Evolutionary conservation across 2,329 filamentous ascomycete genomes (phyloP).

Genomic region (Aspergillus ochraceoroseus): DNA sequence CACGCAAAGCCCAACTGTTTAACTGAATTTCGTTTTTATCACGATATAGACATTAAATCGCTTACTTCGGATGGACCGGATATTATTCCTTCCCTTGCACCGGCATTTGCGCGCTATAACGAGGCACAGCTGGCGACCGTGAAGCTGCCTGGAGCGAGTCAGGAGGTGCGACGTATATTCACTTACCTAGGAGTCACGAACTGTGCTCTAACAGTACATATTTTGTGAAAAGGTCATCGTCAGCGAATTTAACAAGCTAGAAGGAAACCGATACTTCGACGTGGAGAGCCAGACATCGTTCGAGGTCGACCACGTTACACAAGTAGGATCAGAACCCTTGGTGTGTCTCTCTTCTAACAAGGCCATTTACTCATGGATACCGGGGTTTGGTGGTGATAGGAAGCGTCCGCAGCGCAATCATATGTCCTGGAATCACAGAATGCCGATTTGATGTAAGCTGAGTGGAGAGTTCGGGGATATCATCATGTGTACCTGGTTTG

Average conservation of each 20-base stretch:
- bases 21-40: slow-evolving; percentile 19
- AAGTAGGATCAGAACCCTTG: slow-evolving; percentile 47
- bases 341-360: too few relatives aligned
- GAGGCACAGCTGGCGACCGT: slow-evolving; percentile 87
- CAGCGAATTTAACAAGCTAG: slow-evolving; percentile 78
- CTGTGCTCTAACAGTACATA: slow-evolving; percentile 1
- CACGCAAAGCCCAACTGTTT: slow-evolving; percentile 12
- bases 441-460: slow-evolving; percentile 69
- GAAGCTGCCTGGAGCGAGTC: slow-evolving; percentile 81
- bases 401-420: slow-evolving; percentile 76
- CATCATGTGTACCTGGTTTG: neutral
- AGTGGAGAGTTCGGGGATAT: neutral
- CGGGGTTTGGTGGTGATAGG: slow-evolving; percentile 49
- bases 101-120: slow-evolving; percentile 91
- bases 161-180: slow-evolving; percentile 54
- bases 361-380: too few relatives aligned
- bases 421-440: slow-evolving; percentile 72
- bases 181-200: too few relatives aligned
- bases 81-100: slow-evolving; percentile 66
- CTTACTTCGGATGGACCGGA: slow-evolving; percentile 66
- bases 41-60: slow-evolving; percentile 71
- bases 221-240: slow-evolving; percentile 62
- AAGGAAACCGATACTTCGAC: slow-evolving; percentile 81
- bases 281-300: slow-evolving; percentile 84
- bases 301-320: slow-evolving; percentile 75